Evolutionary conservation across 768 basidiomycete species (phyloP).

Genomic region (Tylopilus balloui): DNA sequence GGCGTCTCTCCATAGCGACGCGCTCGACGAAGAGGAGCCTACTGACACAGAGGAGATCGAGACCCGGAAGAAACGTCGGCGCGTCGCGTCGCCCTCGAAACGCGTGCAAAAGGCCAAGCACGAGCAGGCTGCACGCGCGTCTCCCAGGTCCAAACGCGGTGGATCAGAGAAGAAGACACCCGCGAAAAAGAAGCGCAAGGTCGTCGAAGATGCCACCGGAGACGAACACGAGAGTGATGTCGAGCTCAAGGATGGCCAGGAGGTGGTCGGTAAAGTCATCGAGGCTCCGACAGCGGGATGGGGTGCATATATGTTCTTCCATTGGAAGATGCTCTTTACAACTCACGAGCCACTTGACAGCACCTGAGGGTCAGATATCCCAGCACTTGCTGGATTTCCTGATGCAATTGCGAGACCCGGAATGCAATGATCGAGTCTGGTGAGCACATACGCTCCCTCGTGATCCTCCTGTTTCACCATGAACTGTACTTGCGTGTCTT

Average conservation of each 20-base stretch:
- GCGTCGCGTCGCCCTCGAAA: conserved; percentile 24
- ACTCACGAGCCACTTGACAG: conserved; percentile 34
- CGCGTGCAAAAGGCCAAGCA: conserved; percentile 21
- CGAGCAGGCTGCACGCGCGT: no score
- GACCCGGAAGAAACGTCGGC: conserved; percentile 20
- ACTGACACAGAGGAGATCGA: conserved; percentile 12
- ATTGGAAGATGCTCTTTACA: neutral
- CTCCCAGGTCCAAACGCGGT: conserved; percentile 24
- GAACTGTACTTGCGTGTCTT: neutral
- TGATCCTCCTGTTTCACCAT: neutral
- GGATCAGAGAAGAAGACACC: conserved; percentile 14
- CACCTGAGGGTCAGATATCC: conserved; percentile 82
- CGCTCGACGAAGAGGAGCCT: conserved; percentile 40
- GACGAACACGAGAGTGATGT: conserved; percentile 36
- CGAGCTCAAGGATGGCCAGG: conserved; percentile 58
- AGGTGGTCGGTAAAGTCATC: conserved; percentile 71
- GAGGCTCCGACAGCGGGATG: conserved; percentile 80
- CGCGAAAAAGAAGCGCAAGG: conserved; percentile 25
- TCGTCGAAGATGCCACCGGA: conserved; percentile 7
- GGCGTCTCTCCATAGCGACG: conserved; percentile 39
- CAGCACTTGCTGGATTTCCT: conserved; percentile 82
- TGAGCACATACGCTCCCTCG: conserved; percentile 26
- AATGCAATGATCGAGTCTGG: conserved; percentile 84
- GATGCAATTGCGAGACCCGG: conserved; percentile 60
- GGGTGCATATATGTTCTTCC: conserved; percentile 38